Conservation (phyloP, 768 basidiomycete genomes). For the Xerocomellus chrysenteron region DNA sequence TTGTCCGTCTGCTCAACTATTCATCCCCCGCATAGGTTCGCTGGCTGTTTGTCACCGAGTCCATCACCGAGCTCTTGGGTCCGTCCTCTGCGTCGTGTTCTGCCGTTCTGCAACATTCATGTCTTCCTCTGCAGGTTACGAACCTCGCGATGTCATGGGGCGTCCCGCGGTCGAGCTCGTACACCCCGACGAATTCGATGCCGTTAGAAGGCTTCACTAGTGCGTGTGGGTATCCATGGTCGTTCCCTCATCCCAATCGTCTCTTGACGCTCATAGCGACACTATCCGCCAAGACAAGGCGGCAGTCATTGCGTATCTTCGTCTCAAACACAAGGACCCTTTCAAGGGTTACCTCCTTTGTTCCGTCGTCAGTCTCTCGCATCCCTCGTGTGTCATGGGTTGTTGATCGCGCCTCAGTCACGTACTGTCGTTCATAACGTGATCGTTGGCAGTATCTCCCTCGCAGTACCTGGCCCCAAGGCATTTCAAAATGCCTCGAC, state of each 20-base stretch:
- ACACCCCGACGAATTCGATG: constrained; percentile 74
- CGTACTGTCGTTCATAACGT: constrained; percentile 74
- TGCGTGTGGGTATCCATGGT: constrained; percentile 24
- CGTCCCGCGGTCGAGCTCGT: constrained; percentile 71
- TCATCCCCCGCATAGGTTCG: constrained; percentile 44
- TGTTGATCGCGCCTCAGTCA: constrained; percentile 33
- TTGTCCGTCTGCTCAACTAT: neutral
- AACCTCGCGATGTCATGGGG: constrained; percentile 69
- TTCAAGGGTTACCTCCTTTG: constrained; percentile 75
- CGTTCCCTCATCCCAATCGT: neutral
- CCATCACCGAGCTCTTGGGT: constrained; percentile 66
- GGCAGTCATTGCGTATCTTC: constrained; percentile 73
- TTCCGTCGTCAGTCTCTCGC: constrained; percentile 56
- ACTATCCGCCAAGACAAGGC: constrained; percentile 80
- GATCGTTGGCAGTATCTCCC: constrained; percentile 75
- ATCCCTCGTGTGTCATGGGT: neutral
- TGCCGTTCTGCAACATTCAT: neutral
- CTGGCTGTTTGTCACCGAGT: constrained; percentile 69
- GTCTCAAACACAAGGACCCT: constrained; percentile 77
- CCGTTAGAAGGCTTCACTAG: constrained; percentile 71
- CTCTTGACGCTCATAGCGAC: constrained; percentile 43
- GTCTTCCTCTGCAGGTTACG: constrained; percentile 52
- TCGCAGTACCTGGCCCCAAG: constrained; percentile 71
- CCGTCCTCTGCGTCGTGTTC: neutral
- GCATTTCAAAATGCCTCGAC: constrained; percentile 80